These are phyloP conservation scores for Nannizzia gypsea DNA, from an alignment of 2,329 filamentous ascomycete genomes.

Conservation along the genomic window DNA sequence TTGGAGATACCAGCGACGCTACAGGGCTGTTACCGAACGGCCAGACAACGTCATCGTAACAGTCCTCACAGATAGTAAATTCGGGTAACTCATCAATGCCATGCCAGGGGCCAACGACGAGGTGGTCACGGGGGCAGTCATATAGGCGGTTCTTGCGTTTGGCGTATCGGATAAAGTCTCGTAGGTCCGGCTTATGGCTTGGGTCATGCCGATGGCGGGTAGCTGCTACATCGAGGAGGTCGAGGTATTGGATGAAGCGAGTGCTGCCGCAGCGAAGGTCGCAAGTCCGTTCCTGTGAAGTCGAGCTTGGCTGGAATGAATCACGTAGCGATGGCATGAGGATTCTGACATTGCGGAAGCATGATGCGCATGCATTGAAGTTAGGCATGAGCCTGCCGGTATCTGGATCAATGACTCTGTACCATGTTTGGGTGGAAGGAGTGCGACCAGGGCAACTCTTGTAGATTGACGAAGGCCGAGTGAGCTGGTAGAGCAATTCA, in stretches of 20 bases:
- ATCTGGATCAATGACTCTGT: slow-evolving; percentile 58
- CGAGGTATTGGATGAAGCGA: slow-evolving; percentile 46
- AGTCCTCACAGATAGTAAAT: slow-evolving; percentile 77
- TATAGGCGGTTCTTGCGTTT: slow-evolving; percentile 45
- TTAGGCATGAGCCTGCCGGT: slow-evolving; percentile 52
- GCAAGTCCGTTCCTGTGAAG: slow-evolving; percentile 48
- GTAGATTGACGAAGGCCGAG: slow-evolving; percentile 47
- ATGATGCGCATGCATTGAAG: slow-evolving; percentile 65
- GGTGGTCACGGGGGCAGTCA: slow-evolving; percentile 56
- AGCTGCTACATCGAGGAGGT: slow-evolving; percentile 44
- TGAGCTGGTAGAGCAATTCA: slow-evolving; percentile 57
- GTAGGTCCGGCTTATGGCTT: slow-evolving; percentile 38
- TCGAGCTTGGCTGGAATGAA: slow-evolving; percentile 45
- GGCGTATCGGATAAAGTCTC: slow-evolving; percentile 52
- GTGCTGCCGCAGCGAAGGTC: slow-evolving; percentile 53
- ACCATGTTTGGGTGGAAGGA: slow-evolving; percentile 55
- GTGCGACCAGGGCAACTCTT: slow-evolving; percentile 47
- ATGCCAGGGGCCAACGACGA: slow-evolving; percentile 60
- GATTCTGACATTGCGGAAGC: slow-evolving; percentile 58
- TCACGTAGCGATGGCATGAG: slow-evolving; percentile 62
- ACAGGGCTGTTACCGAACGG: slow-evolving; percentile 49
- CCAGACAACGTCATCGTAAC: slow-evolving; percentile 67
- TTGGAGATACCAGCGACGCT: slow-evolving; percentile 32
- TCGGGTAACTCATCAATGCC: slow-evolving; percentile 62
- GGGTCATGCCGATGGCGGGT: slow-evolving; percentile 27